Conservation (phyloP, 179 eudicot species). For the Actinidia polygama region DNA sequence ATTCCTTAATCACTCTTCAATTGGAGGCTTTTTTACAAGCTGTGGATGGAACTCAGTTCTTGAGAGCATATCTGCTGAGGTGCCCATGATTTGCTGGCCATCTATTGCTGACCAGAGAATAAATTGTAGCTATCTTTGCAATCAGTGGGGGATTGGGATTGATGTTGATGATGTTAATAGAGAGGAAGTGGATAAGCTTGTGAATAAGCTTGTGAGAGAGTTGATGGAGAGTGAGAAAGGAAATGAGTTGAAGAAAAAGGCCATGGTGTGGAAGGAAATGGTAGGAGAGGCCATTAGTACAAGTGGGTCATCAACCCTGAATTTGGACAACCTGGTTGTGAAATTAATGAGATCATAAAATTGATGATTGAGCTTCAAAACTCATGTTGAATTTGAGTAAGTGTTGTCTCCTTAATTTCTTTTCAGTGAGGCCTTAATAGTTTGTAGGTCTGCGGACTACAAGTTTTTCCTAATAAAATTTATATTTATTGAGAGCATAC, state of each 20-base stretch:
- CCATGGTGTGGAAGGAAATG: slow-evolving; percentile 14
- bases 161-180: slow-evolving; percentile 1
- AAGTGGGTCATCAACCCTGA: slow-evolving; percentile 4
- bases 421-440: too few relatives aligned
- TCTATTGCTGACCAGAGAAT: slow-evolving; percentile 9
- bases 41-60: slow-evolving; percentile 19
- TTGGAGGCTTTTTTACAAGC: slow-evolving; percentile 23
- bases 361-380: too few relatives aligned
- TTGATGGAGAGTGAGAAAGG: slow-evolving; percentile 21
- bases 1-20: slow-evolving; percentile 21
- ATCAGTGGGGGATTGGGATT: slow-evolving; percentile 10
- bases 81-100: slow-evolving; percentile 27
- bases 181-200: slow-evolving; percentile 20
- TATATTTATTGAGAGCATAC: too few relatives aligned
- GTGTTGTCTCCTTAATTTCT: too few relatives aligned
- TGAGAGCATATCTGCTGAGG: slow-evolving; percentile 23
- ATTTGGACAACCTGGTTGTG: slow-evolving; percentile 1
- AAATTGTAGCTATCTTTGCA: slow-evolving; percentile 5
- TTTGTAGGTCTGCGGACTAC: too few relatives aligned
- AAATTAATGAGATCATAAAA: not conserved
- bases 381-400: too few relatives aligned
- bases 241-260: slow-evolving; percentile 10
- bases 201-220: slow-evolving; percentile 15
- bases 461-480: too few relatives aligned
- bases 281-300: not conserved